Evolutionary conservation across 495 filamentous ascomycete genomes (phyloP), one percentile per base, ranked within the genome.

Genomic region (Daldinia concentrica): DNA sequence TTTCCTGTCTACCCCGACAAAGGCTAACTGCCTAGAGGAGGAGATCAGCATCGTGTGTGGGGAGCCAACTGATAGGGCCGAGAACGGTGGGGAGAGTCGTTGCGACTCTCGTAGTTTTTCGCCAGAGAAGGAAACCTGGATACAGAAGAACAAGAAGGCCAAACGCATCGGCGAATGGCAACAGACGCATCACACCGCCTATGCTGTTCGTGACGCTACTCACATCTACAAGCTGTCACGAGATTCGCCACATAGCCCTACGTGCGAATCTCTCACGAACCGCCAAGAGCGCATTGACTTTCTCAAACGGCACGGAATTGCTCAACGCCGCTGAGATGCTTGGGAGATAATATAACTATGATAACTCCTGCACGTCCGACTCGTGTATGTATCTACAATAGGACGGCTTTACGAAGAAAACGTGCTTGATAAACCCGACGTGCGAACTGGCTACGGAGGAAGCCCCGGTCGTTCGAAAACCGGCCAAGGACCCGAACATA

Each of bases 241-340:
- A 48, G 43, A 24, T 8, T 48, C 17, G 8, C 17, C 43, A 22
- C 43, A 48, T 19, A 48, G 43, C 17, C 2, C 43, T 22, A 9
- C 2, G n/a, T 48, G 24, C 43, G 43, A 11, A 9, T 48, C 43
- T 19, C 43, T 48, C 9, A 22, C 43, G 17, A 3, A 24, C 17
- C 17, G 43, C 43, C 43, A 48, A 48, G 43, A 48, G 15, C 43
- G 43, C 43, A 48, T 48, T 24, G 43, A 24, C 43, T 48, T 48
- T 48, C n/a, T 48, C 17, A 48, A 48, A 22, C 43, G n/a, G 1
- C 43, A 48, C 8, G 43, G 43, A 7, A 48, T 48, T 22, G 19
- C 5, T 19, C 43, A 24, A 19, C 43, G 43, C 43, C 43, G 43
- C n/a, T 24, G 17, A 48, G n/a, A 24, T 48, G 17, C 43, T 48